Evolutionary conservation across 495 filamentous ascomycete species (phyloP).

Genomic region (Lasiosphaeria miniovina): DNA sequence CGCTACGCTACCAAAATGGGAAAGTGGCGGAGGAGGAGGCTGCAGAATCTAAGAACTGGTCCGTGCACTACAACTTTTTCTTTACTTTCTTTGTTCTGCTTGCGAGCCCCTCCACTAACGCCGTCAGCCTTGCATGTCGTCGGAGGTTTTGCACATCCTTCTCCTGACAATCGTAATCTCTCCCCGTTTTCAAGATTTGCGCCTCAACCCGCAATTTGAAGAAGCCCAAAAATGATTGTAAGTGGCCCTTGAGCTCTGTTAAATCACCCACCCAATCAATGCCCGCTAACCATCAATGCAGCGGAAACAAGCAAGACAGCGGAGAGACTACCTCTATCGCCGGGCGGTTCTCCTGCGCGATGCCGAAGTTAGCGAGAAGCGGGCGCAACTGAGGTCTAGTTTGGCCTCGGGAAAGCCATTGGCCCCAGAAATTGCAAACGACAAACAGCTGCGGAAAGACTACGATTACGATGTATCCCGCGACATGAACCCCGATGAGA

Average conservation of each 20-base stretch:
- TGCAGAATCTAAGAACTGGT: not conserved
- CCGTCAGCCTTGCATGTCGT: too few species aligned
- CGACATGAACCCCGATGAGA: slow-evolving; percentile 59
- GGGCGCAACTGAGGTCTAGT: slow-evolving; percentile 79
- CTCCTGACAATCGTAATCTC: not conserved
- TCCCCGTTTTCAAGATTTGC: not conserved
- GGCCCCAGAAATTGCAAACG: slow-evolving; percentile 82
- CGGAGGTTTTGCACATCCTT: too few species aligned
- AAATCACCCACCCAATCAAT: slow-evolving; percentile 6
- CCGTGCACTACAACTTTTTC: slow-evolving; percentile 8
- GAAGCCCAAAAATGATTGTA: slow-evolving; percentile 32
- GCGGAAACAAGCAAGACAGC: slow-evolving; percentile 75
- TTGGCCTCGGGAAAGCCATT: slow-evolving; percentile 79
- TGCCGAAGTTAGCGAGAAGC: slow-evolving; percentile 88
- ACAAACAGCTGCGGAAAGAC: slow-evolving; percentile 78
- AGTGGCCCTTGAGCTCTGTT: slow-evolving; percentile 7
- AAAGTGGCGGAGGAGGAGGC: slow-evolving; percentile 23
- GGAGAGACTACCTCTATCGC: slow-evolving; percentile 94
- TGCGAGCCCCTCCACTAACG: not conserved
- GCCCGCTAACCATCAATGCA: slow-evolving; percentile 28
- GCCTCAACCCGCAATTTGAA: not conserved
- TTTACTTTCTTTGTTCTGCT: slow-evolving; percentile 13
- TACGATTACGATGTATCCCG: slow-evolving; percentile 90
- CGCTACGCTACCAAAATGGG: not conserved
- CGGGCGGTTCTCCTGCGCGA: slow-evolving; percentile 66